A percentile compares a stretch with the other conserved stretches of the same genome.
phyloP scores from a whole-genome alignment of 2,329 filamentous ascomycete species.

The Pseudogymnoascus sp. region DNA sequence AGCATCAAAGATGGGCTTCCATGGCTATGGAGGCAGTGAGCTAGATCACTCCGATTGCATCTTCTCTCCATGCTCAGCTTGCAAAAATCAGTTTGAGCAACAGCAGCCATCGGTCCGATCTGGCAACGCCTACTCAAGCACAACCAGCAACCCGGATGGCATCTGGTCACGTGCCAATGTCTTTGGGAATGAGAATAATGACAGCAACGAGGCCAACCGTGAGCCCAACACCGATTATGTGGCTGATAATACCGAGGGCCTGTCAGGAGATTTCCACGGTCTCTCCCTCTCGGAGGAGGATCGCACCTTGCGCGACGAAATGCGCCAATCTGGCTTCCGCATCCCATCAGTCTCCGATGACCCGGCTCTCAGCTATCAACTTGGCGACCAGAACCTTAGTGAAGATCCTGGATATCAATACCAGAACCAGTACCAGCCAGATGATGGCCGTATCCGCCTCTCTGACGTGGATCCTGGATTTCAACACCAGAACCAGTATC shows the following conservation, averaged over 20 bases:
- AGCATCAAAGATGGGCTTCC: slow-evolving; percentile 3
- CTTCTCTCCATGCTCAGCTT: neutral
- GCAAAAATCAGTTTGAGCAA: neutral
- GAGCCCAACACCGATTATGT: too few species aligned
- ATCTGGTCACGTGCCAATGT: neutral
- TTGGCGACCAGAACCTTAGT: neutral
- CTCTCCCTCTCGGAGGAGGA: neutral
- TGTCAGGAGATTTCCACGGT: neutral
- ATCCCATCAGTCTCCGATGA: neutral
- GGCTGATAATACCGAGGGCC: neutral
- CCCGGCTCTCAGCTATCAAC: neutral
- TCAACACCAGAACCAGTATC: neutral
- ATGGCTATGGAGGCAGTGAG: slow-evolving; percentile 1
- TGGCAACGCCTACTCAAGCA: neutral
- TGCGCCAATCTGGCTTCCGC: neutral
- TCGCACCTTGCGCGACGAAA: neutral
- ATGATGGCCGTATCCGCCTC: neutral
- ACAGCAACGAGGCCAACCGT: neutral
- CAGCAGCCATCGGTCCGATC: neutral
- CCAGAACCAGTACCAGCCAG: neutral
- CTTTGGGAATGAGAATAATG: neutral
- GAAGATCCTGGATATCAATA: neutral
- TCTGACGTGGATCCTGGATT: neutral
- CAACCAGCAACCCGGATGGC: neutral
- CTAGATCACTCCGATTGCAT: neutral